phyloP scores from a whole-genome alignment of 768 basidiomycete species.

The Termitomyces sp. region DNA sequence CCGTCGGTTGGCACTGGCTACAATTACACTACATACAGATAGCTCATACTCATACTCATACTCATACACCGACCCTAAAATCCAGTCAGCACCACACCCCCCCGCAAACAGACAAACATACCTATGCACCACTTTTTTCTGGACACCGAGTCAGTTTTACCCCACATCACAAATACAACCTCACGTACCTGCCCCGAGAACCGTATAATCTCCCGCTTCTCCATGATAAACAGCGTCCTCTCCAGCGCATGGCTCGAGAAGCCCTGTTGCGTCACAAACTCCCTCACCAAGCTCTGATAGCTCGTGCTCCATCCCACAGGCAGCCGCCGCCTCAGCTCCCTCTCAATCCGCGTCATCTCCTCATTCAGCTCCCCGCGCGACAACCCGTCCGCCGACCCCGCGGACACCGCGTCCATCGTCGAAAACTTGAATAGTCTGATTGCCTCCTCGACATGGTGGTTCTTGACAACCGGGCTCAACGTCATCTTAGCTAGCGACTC shows the following conservation, averaged over 20 bases:
- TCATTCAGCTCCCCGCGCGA: constrained; percentile 90
- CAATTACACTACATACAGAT: too few species aligned
- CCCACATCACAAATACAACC: neutral
- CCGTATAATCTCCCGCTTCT: constrained; percentile 92
- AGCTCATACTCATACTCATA: neutral
- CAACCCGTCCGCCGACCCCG: constrained; percentile 90
- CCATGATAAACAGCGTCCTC: constrained; percentile 84
- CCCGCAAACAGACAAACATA: neutral
- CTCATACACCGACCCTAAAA: constrained; percentile 22
- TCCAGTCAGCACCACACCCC: neutral
- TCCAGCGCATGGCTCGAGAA: constrained; percentile 91
- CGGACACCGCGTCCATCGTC: constrained; percentile 98
- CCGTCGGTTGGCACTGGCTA: too few species aligned
- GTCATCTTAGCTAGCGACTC: constrained; percentile 96
- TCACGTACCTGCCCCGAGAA: constrained; percentile 70
- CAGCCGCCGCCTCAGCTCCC: constrained; percentile 76
- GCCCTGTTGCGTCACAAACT: constrained; percentile 92
- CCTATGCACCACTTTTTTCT: constrained; percentile 48
- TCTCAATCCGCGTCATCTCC: constrained; percentile 88
- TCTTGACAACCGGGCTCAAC: constrained; percentile 79
- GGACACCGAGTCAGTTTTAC: constrained; percentile 7
- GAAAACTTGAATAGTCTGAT: constrained; percentile 98
- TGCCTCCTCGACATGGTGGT: constrained; percentile 96
- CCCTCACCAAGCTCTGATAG: constrained; percentile 88
- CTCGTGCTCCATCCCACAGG: constrained; percentile 97